Evolutionary conservation across 805 yeast genomes (phyloP).

Genomic region (Candida maesae): DNA sequence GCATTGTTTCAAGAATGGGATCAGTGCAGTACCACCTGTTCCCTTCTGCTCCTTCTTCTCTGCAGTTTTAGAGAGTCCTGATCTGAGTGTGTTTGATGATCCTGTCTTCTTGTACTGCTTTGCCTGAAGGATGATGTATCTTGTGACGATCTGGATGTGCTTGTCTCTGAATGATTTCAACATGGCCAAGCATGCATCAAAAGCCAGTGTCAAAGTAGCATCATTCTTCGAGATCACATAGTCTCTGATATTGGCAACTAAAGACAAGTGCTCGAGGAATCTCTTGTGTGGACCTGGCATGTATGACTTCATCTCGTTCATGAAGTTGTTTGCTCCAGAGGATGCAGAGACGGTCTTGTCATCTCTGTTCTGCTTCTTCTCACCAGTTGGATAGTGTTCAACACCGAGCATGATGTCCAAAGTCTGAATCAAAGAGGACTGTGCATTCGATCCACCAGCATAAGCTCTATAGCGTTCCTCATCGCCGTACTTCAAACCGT

Average conservation of each 20-base stretch:
- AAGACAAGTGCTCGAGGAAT: conserved; percentile 59
- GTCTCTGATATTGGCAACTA: conserved; percentile 57
- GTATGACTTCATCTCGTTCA: conserved; percentile 79
- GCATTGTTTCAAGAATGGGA: conserved; percentile 92
- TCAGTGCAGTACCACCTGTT: conserved; percentile 90
- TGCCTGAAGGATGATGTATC: conserved; percentile 82
- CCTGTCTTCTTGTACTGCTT: conserved; percentile 50
- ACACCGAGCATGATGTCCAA: conserved; percentile 74
- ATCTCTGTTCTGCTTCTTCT: conserved; percentile 31
- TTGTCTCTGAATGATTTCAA: conserved; percentile 84
- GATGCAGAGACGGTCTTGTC: conserved; percentile 24
- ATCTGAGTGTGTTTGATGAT: conserved; percentile 54
- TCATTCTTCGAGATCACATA: conserved; percentile 49
- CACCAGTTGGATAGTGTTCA: conserved; percentile 76
- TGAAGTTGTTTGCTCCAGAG: conserved; percentile 45
- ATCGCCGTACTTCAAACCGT: conserved; percentile 76
- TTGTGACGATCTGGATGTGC: conserved; percentile 88
- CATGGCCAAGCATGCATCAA: conserved; percentile 89
- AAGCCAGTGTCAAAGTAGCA: conserved; percentile 63
- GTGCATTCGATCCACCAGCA: conserved; percentile 95
- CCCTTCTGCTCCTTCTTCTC: conserved; percentile 63
- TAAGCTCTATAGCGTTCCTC: conserved; percentile 51
- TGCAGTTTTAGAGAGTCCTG: conserved; percentile 52
- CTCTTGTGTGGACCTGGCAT: conserved; percentile 88
- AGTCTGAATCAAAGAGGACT: conserved; percentile 83